phyloP scores from a whole-genome alignment of 495 filamentous ascomycete genomes.

The Podospora fimiseda region DNA sequence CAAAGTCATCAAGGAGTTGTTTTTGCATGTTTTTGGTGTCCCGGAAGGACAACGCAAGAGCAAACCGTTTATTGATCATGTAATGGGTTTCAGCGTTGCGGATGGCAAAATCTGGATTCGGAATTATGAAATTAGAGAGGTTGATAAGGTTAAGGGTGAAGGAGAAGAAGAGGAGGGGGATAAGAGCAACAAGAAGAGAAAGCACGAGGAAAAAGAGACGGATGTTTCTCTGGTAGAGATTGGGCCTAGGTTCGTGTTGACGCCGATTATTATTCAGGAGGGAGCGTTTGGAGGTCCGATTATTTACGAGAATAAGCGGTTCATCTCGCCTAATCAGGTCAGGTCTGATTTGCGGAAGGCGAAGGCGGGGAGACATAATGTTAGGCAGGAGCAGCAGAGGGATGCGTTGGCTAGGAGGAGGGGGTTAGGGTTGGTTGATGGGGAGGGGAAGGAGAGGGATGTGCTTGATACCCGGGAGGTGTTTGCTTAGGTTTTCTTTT shows the following conservation, averaged over 20 bases:
- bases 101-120: constrained; percentile 97
- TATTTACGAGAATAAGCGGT: constrained; percentile 98
- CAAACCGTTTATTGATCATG: constrained; percentile 94
- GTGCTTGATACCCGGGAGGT: constrained; percentile 74
- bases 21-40: constrained; percentile 89
- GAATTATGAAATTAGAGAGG: constrained; percentile 87
- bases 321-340: constrained; percentile 93
- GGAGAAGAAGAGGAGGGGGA: constrained; percentile 26
- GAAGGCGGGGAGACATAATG: constrained; percentile 69
- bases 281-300: constrained; percentile 93
- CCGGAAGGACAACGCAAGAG: constrained; percentile 78
- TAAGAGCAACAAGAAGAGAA: constrained; percentile 24
- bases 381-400: constrained; percentile 62
- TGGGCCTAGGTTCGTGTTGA: constrained; percentile 88
- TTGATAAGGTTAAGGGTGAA: constrained; percentile 52
- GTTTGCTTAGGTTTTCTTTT: constrained; percentile 55
- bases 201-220: constrained; percentile 38
- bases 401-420: constrained; percentile 68
- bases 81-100: constrained; percentile 85
- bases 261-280: constrained; percentile 93
- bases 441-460: constrained; percentile 55
- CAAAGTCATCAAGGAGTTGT: constrained; percentile 73
- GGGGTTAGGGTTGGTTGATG: constrained; percentile 64
- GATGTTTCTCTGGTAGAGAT: constrained; percentile 87
- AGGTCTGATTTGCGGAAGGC: constrained; percentile 66